phyloP scores from a whole-genome alignment of 768 basidiomycete species.

The Leccinum variicolor region DNA sequence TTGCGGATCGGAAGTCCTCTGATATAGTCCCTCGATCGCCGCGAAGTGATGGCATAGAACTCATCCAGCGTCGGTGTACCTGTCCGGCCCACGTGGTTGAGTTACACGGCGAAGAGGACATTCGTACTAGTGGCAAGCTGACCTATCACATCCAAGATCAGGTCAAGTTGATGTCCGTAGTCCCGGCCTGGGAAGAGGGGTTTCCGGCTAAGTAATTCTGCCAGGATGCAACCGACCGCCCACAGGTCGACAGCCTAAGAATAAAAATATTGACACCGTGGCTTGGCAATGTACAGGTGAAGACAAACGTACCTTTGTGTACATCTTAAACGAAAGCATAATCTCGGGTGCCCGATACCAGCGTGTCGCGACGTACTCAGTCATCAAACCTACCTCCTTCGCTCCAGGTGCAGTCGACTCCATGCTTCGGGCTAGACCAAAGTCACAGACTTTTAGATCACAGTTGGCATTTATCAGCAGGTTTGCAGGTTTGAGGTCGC shows the following conservation, averaged over 20 bases:
- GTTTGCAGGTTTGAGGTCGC: constrained; percentile 85
- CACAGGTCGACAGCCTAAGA: constrained; percentile 66
- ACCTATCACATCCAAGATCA: constrained; percentile 88
- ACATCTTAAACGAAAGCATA: constrained; percentile 93
- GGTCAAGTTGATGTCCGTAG: constrained; percentile 83
- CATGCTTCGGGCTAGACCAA: constrained; percentile 74
- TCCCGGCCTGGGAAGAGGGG: constrained; percentile 87
- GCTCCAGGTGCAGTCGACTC: constrained; percentile 49
- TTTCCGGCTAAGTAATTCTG: constrained; percentile 77
- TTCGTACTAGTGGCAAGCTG: not conserved
- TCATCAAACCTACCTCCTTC: constrained; percentile 69
- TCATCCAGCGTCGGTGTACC: constrained; percentile 87
- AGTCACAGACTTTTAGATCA: constrained; percentile 87
- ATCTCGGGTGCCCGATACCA: constrained; percentile 96
- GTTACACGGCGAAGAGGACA: constrained; percentile 13
- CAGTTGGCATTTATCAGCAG: constrained; percentile 86
- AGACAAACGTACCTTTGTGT: constrained; percentile 52
- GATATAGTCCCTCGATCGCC: constrained; percentile 84
- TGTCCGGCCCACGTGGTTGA: constrained; percentile 26
- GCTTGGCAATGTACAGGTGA: constrained; percentile 6
- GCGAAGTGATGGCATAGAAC: constrained; percentile 85
- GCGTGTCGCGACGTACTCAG: constrained; percentile 85
- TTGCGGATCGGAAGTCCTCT: constrained; percentile 83
- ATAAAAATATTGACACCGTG: constrained; percentile 1
- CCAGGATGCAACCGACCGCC: constrained; percentile 74